Evolutionary conservation across 2,329 filamentous ascomycete species (phyloP).

Genomic region (Rhinocladiella mackenziei): DNA sequence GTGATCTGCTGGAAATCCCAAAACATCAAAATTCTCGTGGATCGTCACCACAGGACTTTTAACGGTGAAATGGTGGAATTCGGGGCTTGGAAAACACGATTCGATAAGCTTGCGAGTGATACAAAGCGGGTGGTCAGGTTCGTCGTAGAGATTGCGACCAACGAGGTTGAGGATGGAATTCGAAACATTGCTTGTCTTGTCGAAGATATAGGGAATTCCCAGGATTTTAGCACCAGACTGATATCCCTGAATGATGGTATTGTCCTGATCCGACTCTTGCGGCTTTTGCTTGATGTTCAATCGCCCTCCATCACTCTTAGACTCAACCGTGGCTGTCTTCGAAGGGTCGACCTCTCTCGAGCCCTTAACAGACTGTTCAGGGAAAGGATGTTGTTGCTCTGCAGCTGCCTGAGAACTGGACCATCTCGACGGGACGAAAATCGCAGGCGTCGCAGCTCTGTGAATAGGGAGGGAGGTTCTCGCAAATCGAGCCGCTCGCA

Average conservation of each 20-base stretch:
- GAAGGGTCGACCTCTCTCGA: constrained; percentile 24
- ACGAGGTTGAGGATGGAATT: constrained; percentile 69
- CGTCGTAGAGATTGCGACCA: constrained; percentile 77
- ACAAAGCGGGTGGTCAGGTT: constrained; percentile 80
- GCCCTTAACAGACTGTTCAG: constrained; percentile 23
- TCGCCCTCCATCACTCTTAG: too few species aligned
- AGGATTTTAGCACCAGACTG: constrained; percentile 25
- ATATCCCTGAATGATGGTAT: constrained; percentile 19
- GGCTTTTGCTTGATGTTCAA: too few species aligned
- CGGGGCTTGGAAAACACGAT: constrained; percentile 71
- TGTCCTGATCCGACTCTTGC: constrained; percentile 7
- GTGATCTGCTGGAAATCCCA: constrained; percentile 84
- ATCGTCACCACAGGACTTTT: constrained; percentile 81
- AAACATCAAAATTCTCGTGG: constrained; percentile 89
- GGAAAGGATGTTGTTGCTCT: constrained; percentile 12
- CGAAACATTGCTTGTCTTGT: constrained; percentile 83
- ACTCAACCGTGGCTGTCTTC: constrained; percentile 16
- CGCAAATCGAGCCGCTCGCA: constrained; percentile 23
- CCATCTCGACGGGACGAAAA: constrained; percentile 19
- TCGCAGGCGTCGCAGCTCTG: constrained; percentile 5
- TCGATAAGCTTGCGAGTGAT: constrained; percentile 93
- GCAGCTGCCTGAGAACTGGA: constrained; percentile 15
- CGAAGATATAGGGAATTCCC: constrained; percentile 36
- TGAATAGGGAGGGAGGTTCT: constrained; percentile 9
- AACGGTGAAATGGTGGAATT: constrained; percentile 66